phyloP scores from a whole-genome alignment of 2,329 filamentous ascomycete species.

The Paradendryphiella salina region DNA sequence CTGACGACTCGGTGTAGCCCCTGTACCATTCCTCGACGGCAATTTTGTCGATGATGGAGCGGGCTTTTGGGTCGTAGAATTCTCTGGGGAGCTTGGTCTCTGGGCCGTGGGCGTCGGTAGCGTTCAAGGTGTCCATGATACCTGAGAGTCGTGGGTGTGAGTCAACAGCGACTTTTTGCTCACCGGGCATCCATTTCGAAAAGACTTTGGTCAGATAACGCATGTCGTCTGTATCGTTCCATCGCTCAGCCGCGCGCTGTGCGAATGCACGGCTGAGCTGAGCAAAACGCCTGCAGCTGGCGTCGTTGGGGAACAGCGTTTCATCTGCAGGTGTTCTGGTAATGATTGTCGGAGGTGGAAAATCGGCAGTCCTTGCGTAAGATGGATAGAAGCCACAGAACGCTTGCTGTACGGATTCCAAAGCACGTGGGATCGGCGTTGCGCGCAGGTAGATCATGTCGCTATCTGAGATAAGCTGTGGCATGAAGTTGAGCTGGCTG shows the following conservation, averaged over 20 bases:
- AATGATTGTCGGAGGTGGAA: slow-evolving; percentile 52
- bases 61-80: slow-evolving; percentile 80
- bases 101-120: slow-evolving; percentile 80
- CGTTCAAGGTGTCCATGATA: slow-evolving; percentile 92
- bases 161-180: slow-evolving; percentile 73
- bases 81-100: slow-evolving; percentile 76
- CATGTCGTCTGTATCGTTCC: slow-evolving; percentile 73
- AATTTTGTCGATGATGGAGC: slow-evolving; percentile 70
- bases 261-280: slow-evolving; percentile 55
- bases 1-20: slow-evolving; percentile 79
- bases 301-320: slow-evolving; percentile 56
- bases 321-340: slow-evolving; percentile 53
- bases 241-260: slow-evolving; percentile 52
- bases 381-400: slow-evolving; percentile 56
- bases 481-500: slow-evolving; percentile 55
- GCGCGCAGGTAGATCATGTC: slow-evolving; percentile 53
- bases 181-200: slow-evolving; percentile 82
- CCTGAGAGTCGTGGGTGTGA: slow-evolving; percentile 81
- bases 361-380: slow-evolving; percentile 47
- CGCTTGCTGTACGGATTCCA: slow-evolving; percentile 56
- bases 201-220: slow-evolving; percentile 76
- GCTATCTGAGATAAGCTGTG: slow-evolving; percentile 47
- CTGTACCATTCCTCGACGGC: slow-evolving; percentile 90
- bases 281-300: slow-evolving; percentile 53
- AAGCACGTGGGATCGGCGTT: slow-evolving; percentile 55